These are phyloP conservation scores for Phytopythium aichiense DNA, from an alignment of 352 stramenopile genomes.

Conservation along the genomic window DNA sequence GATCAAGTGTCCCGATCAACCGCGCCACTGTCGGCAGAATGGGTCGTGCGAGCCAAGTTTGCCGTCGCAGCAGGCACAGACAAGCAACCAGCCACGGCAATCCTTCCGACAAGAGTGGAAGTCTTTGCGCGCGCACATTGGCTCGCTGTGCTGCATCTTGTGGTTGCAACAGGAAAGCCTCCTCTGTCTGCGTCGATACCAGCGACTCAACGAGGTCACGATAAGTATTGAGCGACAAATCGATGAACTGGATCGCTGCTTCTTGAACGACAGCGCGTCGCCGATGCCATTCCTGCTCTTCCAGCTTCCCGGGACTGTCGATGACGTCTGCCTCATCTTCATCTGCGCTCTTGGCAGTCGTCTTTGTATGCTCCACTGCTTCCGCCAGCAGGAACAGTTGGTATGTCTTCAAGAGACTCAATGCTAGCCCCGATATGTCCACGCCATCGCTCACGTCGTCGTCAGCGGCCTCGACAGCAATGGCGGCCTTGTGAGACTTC, in stretches of 20 bases:
- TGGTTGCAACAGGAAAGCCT: slow-evolving; percentile 32
- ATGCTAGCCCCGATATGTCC: slow-evolving; percentile 29
- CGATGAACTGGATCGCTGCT: slow-evolving; percentile 57
- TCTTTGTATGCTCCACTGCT: slow-evolving; percentile 63
- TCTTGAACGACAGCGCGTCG: slow-evolving; percentile 64
- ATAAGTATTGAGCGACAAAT: slow-evolving; percentile 55
- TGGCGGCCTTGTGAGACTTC: slow-evolving; percentile 15
- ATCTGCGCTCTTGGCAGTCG: slow-evolving; percentile 12
- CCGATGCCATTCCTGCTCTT: slow-evolving; percentile 6
- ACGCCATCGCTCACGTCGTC: not conserved
- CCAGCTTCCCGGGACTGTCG: not conserved
- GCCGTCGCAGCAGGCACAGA: slow-evolving; percentile 72
- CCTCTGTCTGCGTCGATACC: slow-evolving; percentile 44
- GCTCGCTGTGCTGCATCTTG: slow-evolving; percentile 21
- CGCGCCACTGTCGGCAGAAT: slow-evolving; percentile 63
- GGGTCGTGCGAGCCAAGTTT: slow-evolving; percentile 71
- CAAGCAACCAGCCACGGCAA: slow-evolving; percentile 79
- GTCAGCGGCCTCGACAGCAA: not conserved
- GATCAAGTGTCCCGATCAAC: slow-evolving; percentile 62
- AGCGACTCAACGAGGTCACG: slow-evolving; percentile 46
- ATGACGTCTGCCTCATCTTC: slow-evolving; percentile 3
- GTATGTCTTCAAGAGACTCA: slow-evolving; percentile 66
- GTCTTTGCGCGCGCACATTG: slow-evolving; percentile 31
- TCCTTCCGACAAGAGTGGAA: slow-evolving; percentile 58
- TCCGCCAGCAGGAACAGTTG: slow-evolving; percentile 74